These are phyloP conservation scores for Zelonia costaricensis DNA, from an alignment of 208 protist species.

Conservation along the genomic window DNA sequence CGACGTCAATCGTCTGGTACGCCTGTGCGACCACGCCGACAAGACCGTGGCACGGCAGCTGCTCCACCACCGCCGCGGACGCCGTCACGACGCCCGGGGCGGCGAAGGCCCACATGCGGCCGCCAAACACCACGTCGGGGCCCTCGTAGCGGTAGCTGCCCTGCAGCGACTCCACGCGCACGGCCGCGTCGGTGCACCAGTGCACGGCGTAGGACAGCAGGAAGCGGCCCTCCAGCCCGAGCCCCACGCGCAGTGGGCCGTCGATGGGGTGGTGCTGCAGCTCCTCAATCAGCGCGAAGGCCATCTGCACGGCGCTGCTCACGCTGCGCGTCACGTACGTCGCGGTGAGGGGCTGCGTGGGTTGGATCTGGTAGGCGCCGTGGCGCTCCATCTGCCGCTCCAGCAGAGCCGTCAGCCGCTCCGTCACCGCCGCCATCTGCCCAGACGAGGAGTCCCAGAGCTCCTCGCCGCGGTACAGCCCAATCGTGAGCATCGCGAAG, in stretches of 20 bases:
- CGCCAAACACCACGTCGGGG: slow-evolving; percentile 61
- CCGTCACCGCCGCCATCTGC: slow-evolving; percentile 55
- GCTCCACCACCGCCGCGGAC: slow-evolving; percentile 37
- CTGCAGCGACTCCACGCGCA: slow-evolving; percentile 33
- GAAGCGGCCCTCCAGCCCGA: slow-evolving; percentile 58
- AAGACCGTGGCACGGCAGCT: not conserved
- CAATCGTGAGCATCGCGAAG: slow-evolving; percentile 75
- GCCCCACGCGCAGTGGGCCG: slow-evolving; percentile 42
- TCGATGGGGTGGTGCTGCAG: slow-evolving; percentile 56
- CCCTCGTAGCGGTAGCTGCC: slow-evolving; percentile 62
- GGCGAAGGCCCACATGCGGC: slow-evolving; percentile 76
- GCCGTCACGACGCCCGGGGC: slow-evolving; percentile 65
- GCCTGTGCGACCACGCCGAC: not conserved
- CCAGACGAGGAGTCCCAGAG: slow-evolving; percentile 69
- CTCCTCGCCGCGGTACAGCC: slow-evolving; percentile 55
- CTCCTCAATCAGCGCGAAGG: slow-evolving; percentile 60
- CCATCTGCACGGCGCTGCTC: slow-evolving; percentile 54
- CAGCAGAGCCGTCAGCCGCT: slow-evolving; percentile 45
- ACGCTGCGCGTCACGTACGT: slow-evolving; percentile 51
- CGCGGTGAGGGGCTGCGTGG: slow-evolving; percentile 72
- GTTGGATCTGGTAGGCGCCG: slow-evolving; percentile 62
- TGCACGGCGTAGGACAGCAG: slow-evolving; percentile 70
- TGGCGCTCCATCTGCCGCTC: slow-evolving; percentile 33
- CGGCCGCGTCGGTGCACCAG: slow-evolving; percentile 76
- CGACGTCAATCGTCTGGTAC: not conserved